Base-by-base conservation (phyloP, 2,329 filamentous ascomycete genomes). In the Amphichorda felina region DNA sequence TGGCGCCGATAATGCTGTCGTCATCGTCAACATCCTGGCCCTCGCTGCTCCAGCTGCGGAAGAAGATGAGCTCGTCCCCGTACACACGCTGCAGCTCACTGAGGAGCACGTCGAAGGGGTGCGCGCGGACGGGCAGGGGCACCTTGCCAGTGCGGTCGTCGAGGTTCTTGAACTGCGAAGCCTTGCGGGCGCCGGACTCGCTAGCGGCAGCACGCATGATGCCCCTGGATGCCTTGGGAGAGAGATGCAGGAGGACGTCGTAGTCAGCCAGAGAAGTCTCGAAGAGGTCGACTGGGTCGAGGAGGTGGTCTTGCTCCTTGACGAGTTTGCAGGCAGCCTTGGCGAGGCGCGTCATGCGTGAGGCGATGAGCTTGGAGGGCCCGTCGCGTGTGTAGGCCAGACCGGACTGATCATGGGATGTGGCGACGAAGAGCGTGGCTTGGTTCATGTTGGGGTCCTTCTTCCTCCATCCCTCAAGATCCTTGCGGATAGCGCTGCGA, bases 391-490 rank as follows among this genome's bases (percentile, higher is more conserved):
- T 94, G 70, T 86, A 96, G 1, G 80, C 81, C 8, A 79, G 75
- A 4, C 91, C 91, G 25, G 81, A 82, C 5, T 64, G 59, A 47
- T 95, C 87, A 42, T 83, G 64, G 36, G 83, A 82, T 0, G 85
- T 87, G 3, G 86, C 86, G 4, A 81, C 81, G 49, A 95, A 83
- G 27, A 96, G 62, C 14, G 82, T 79, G 3, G 84, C 74, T 41
- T 77, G 78, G 57, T 91, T 94, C 78, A 96, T 83, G 36, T 72
- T 76, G 1, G 88, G 87, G 49, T 98, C 91, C 36, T 91, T 78
- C 44, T 82, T 85, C 39, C 91, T 73, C 85, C 86, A 94, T 11
- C 81, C 79, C 41, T 85, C 75, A 39, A 96, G 79, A 15, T 81
- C 76, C 4, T 78, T 82, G 26, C 68, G 69, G 42, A 91, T 77